A percentile compares a stretch with the other conserved stretches of the same genome.
These are phyloP conservation scores for Solanum chmielewskii DNA, from an alignment of 257 asterid genomes.

Conservation along the genomic window DNA sequence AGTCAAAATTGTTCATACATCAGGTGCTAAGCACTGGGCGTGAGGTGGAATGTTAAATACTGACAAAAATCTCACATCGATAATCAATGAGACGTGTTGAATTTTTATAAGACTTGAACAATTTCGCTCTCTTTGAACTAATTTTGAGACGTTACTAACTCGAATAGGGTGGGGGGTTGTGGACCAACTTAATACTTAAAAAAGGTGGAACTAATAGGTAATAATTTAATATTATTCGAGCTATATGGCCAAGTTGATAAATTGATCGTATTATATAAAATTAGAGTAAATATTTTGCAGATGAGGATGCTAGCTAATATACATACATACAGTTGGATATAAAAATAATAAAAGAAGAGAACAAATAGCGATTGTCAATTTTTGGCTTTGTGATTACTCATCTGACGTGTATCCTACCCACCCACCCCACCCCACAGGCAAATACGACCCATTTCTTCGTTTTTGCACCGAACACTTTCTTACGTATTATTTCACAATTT, in stretches of 20 bases:
- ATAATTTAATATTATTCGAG: not conserved
- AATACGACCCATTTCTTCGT: not conserved
- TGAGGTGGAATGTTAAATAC: no score
- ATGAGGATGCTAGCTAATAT: not conserved
- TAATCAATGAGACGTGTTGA: no score
- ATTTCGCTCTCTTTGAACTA: no score
- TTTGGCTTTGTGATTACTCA: not conserved
- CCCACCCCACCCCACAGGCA: not conserved
- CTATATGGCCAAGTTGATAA: not conserved
- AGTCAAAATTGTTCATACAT: accelerated
- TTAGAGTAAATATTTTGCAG: not conserved
- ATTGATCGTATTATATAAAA: not conserved
- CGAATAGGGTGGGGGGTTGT: not conserved
- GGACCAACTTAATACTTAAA: not conserved
- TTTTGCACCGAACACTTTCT: not conserved
- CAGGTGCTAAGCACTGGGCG: no score
- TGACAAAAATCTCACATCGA: accelerated
- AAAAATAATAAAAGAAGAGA: not conserved
- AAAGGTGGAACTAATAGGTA: not conserved
- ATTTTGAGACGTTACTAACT: no score
- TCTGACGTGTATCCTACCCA: not conserved
- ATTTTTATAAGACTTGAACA: no score
- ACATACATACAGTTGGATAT: not conserved
- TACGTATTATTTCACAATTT: not conserved
- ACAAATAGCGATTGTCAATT: not conserved